Conservation (phyloP, 768 basidiomycete species). For the Pleurotus platypus region DNA sequence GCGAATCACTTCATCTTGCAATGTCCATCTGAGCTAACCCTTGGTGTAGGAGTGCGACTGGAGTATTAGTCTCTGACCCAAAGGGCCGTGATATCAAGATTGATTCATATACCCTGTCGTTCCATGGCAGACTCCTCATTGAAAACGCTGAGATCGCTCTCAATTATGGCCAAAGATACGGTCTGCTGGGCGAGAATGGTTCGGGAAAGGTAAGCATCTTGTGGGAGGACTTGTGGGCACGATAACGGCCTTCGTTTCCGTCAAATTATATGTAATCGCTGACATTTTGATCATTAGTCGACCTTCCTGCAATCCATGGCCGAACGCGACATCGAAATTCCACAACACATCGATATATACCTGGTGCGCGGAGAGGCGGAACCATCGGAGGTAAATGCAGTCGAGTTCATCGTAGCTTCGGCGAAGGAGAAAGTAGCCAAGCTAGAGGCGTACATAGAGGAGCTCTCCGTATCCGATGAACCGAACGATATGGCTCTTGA, state of each 20-base stretch:
- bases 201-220: constrained; percentile 81
- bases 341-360: constrained; percentile 95
- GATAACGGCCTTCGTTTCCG: too few species aligned
- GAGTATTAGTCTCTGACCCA: constrained; percentile 88
- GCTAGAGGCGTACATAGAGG: constrained; percentile 92
- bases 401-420: constrained; percentile 94
- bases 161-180: constrained; percentile 92
- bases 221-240: not conserved
- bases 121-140: constrained; percentile 88
- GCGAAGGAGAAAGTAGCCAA: constrained; percentile 91
- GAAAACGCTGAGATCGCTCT: constrained; percentile 70
- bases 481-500: constrained; percentile 90
- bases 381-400: constrained; percentile 91
- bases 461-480: constrained; percentile 83
- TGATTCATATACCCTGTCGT: constrained; percentile 91
- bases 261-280: not conserved
- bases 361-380: constrained; percentile 95
- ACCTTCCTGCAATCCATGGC: constrained; percentile 96
- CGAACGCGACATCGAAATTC: constrained; percentile 93
- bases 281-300: constrained; percentile 47
- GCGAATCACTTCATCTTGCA: constrained; percentile 13
- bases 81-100: constrained; percentile 98
- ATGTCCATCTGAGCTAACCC: constrained; percentile 7
- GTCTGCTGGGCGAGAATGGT: constrained; percentile 94
- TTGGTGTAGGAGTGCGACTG: constrained; percentile 71